phyloP scores from a whole-genome alignment of 805 yeast species.

The Suhomyces tanzawaensis region DNA sequence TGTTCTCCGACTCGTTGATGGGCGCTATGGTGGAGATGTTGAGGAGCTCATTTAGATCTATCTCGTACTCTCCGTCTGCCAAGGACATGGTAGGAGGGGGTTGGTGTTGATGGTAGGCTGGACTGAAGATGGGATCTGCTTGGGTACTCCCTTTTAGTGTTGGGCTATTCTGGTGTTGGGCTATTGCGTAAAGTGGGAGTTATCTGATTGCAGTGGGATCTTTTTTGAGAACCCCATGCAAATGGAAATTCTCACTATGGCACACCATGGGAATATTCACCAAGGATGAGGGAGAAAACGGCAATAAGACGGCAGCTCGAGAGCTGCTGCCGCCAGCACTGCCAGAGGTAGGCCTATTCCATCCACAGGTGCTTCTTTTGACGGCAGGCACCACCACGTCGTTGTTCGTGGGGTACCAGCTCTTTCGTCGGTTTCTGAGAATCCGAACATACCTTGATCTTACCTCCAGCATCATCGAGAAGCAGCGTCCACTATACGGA shows the following conservation, averaged over 20 bases:
- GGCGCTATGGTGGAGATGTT: constrained; percentile 9
- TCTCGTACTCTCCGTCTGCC: constrained; percentile 45
- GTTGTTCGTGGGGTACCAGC: constrained; percentile 25
- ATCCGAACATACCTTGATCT: constrained; percentile 36
- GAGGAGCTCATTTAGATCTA: constrained; percentile 31
- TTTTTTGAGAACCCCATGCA: not conserved
- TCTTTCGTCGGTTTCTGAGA: constrained; percentile 35
- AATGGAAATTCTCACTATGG: not conserved
- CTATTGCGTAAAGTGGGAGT: too few relatives aligned
- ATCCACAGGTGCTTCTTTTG: constrained; percentile 39
- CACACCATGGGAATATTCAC: not conserved
- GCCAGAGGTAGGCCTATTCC: constrained; percentile 18
- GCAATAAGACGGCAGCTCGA: not conserved
- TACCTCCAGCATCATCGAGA: constrained; percentile 34
- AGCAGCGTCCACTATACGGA: constrained; percentile 45
- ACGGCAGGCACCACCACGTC: constrained; percentile 34
- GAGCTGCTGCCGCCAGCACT: not conserved
- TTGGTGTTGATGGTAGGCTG: not conserved
- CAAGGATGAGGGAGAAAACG: not conserved
- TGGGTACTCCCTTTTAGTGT: not conserved
- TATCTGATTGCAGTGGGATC: not conserved
- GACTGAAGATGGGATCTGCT: not conserved
- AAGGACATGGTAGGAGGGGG: constrained; percentile 21
- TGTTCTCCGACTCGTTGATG: constrained; percentile 11
- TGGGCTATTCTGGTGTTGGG: too few relatives aligned